Evolutionary conservation across 2,329 filamentous ascomycete species (phyloP).

Genomic region (Tolypocladium cylindrosporum): DNA sequence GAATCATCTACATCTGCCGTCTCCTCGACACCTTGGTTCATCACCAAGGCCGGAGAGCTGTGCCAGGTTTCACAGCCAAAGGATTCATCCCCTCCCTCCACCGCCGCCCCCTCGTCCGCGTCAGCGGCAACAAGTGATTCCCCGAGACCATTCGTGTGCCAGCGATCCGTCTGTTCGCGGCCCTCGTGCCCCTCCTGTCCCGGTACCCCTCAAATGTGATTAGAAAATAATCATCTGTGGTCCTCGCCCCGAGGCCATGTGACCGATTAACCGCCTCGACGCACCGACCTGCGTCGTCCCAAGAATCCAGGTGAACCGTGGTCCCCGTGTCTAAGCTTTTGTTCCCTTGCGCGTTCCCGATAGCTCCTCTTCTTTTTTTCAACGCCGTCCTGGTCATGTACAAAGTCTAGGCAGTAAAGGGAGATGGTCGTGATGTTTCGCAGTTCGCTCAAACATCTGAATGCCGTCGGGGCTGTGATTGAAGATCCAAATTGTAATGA

Average conservation of each 20-base stretch:
- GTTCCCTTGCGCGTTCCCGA: neutral
- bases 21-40: neutral
- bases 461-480: neutral
- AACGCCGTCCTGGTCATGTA: slow-evolving; percentile 1
- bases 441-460: neutral
- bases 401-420: slow-evolving; percentile 3
- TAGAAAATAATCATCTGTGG: neutral
- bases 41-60: neutral
- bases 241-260: neutral
- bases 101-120: neutral
- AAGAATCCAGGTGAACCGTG: neutral
- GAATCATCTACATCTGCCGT: neutral
- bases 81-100: neutral
- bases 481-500: slow-evolving; percentile 7
- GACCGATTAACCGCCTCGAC: neutral
- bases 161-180: neutral
- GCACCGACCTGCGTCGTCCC: neutral
- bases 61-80: neutral
- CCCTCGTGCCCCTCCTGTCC: neutral
- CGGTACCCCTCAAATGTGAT: neutral
- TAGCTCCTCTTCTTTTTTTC: neutral
- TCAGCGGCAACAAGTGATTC: neutral
- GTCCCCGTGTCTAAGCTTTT: neutral
- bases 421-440: neutral
- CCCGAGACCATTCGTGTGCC: neutral